phyloP scores from a whole-genome alignment of 768 basidiomycete genomes.

The Crepidotus variabilis region DNA sequence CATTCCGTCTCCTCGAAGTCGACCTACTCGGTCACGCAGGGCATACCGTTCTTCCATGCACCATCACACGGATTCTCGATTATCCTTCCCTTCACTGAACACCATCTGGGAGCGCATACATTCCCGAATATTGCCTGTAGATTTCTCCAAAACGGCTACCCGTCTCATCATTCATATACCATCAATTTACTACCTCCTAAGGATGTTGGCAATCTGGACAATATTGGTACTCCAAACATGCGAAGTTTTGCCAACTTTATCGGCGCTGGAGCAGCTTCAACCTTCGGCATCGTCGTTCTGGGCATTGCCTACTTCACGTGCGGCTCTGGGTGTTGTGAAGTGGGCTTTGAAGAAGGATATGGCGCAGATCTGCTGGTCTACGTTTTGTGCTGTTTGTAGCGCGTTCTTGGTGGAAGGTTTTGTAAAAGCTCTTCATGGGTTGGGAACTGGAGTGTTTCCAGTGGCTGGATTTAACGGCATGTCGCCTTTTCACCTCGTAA shows the following conservation, averaged over 20 bases:
- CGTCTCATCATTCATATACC: conserved; percentile 60
- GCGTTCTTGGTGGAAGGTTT: conserved; percentile 65
- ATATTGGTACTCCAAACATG: conserved; percentile 57
- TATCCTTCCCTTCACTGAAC: conserved; percentile 16
- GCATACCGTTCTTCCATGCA: conserved; percentile 25
- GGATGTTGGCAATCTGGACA: conserved; percentile 54
- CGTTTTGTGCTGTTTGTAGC: conserved; percentile 64
- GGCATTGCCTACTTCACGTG: conserved; percentile 4
- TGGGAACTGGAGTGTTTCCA: conserved; percentile 35
- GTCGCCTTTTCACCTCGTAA: conserved; percentile 69
- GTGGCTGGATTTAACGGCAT: conserved; percentile 39
- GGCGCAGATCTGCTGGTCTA: conserved; percentile 67
- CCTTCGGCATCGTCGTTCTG: conserved; percentile 2
- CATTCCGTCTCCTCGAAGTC: conserved; percentile 43
- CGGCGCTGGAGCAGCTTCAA: conserved; percentile 12
- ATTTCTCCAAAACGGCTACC: conserved; percentile 56
- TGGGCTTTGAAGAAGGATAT: conserved; percentile 53
- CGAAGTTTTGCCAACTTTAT: conserved; percentile 15
- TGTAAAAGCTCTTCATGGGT: conserved; percentile 65
- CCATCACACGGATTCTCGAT: conserved; percentile 3
- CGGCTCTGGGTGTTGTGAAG: conserved; percentile 30
- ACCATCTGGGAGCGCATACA: conserved; percentile 24
- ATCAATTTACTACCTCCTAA: conserved; percentile 57
- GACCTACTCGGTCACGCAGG: not conserved
- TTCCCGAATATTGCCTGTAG: conserved; percentile 53